Percentiles rank a stretch among this genome's conserved stretches.
Evolutionary conservation across 2,329 filamentous ascomycete species (phyloP).

Genomic region (Colletotrichum brevisporum): DNA sequence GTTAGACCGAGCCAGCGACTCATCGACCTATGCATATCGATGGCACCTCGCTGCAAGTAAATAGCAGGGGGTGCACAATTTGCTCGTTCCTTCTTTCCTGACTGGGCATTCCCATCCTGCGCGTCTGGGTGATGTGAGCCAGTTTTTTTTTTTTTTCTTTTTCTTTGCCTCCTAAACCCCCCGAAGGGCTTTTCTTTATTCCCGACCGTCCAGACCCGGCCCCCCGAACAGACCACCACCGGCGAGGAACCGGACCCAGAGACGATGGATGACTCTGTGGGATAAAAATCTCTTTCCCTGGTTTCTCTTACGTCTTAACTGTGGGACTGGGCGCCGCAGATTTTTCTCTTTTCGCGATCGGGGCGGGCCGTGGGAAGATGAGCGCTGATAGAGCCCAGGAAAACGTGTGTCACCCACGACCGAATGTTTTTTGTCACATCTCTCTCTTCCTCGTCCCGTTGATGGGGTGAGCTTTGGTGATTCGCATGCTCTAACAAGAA

Average conservation of each 20-base stretch:
- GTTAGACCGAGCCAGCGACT: too few relatives aligned
- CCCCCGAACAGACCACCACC: not conserved
- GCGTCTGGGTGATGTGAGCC: too few relatives aligned
- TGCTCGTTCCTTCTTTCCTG: too few relatives aligned
- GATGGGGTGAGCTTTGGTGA: constrained; percentile 2
- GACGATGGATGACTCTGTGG: not conserved
- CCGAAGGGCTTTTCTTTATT: too few relatives aligned
- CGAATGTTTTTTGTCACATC: constrained; percentile 26
- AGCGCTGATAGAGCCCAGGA: not conserved
- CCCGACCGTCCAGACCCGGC: too few relatives aligned
- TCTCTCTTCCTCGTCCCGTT: not conserved
- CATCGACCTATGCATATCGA: too few relatives aligned
- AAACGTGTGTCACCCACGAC: not conserved
- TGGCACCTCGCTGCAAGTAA: constrained; percentile 7
- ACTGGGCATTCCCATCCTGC: too few relatives aligned
- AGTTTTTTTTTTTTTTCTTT: too few relatives aligned
- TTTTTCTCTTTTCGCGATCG: constrained; percentile 23
- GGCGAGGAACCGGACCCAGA: not conserved
- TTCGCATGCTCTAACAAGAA: not conserved
- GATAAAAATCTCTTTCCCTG: constrained; percentile 17
- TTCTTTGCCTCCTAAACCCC: too few relatives aligned
- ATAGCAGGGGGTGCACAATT: too few relatives aligned
- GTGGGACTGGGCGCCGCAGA: constrained; percentile 32
- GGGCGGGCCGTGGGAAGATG: constrained; percentile 20
- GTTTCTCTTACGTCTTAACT: constrained; percentile 38